Percentiles rank a stretch among this genome's conserved stretches.
Conservation (phyloP, 805 yeast genomes). For the Clavispora vitiphila region DNA sequence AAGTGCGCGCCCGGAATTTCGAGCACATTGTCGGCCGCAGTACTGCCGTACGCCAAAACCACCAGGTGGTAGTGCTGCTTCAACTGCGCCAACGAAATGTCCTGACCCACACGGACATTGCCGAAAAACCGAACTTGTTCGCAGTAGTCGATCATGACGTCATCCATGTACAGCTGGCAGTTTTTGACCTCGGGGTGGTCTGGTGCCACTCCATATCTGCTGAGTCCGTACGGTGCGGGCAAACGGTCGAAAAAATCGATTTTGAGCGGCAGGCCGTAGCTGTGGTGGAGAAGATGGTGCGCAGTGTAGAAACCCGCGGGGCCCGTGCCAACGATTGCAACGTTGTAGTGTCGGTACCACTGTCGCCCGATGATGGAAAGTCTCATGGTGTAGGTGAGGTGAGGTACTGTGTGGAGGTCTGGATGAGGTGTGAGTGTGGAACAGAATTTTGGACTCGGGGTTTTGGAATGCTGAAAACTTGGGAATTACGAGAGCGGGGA, state of each 20-base stretch:
- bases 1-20: constrained; percentile 56
- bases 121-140: constrained; percentile 53
- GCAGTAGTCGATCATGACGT: constrained; percentile 28
- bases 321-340: constrained; percentile 90
- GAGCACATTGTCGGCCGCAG: constrained; percentile 48
- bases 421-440: too few species aligned
- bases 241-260: constrained; percentile 77
- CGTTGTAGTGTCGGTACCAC: constrained; percentile 18
- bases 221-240: constrained; percentile 89
- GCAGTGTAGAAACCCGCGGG: constrained; percentile 53
- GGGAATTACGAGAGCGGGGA: too few species aligned
- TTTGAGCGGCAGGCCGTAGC: constrained; percentile 24
- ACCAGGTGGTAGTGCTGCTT: constrained; percentile 62
- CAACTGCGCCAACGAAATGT: constrained; percentile 48
- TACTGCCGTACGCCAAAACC: constrained; percentile 79
- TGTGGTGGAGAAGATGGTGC: constrained; percentile 38
- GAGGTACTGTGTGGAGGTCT: not conserved
- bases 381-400: not conserved
- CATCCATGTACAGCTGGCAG: constrained; percentile 68
- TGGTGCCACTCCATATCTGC: constrained; percentile 97
- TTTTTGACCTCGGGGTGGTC: constrained; percentile 96
- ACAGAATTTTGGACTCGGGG: too few species aligned
- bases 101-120: constrained; percentile 63
- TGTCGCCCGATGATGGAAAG: not conserved
- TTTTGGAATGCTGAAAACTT: too few species aligned